These are phyloP conservation scores for Yamadazyma pseudoaaseri DNA, from an alignment of 1,139 yeast species.

Conservation along the genomic window DNA sequence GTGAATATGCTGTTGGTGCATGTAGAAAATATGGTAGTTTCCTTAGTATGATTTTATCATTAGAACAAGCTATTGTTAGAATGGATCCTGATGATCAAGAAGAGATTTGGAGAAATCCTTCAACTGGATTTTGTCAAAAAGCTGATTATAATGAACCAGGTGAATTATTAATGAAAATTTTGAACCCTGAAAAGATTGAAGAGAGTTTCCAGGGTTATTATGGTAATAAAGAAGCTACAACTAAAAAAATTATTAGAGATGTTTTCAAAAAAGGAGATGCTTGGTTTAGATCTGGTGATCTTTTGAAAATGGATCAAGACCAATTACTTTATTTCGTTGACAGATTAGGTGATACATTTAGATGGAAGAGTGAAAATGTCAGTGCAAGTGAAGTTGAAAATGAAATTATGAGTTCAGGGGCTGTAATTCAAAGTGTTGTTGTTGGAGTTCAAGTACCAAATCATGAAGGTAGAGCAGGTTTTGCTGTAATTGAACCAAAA, in stretches of 20 bases:
- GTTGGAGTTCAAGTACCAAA: slow-evolving; percentile 86
- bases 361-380: slow-evolving; percentile 97
- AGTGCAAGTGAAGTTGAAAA: slow-evolving; percentile 93
- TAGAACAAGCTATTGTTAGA: slow-evolving; percentile 61
- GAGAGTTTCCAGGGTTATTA: slow-evolving; percentile 88
- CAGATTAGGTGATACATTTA: slow-evolving; percentile 90
- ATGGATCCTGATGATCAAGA: slow-evolving; percentile 84
- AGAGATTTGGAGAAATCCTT: slow-evolving; percentile 66
- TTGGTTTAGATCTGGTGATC: slow-evolving; percentile 87
- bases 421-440: slow-evolving; percentile 70
- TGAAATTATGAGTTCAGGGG: slow-evolving; percentile 53
- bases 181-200: slow-evolving; percentile 61
- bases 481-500: slow-evolving; percentile 66
- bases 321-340: slow-evolving; percentile 84
- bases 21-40: slow-evolving; percentile 79
- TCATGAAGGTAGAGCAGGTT: slow-evolving; percentile 96
- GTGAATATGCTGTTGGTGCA: slow-evolving; percentile 85
- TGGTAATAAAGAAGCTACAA: slow-evolving; percentile 77
- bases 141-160: slow-evolving; percentile 68
- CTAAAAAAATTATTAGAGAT: slow-evolving; percentile 67
- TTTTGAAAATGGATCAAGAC: slow-evolving; percentile 65
- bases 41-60: slow-evolving; percentile 52
- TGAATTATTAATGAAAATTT: slow-evolving; percentile 76
- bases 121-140: slow-evolving; percentile 54
- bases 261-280: slow-evolving; percentile 89